Percentiles rank a stretch among this genome's conserved stretches.
phyloP scores from a whole-genome alignment of 2,329 filamentous ascomycete species.

The Diplodia mutila region DNA sequence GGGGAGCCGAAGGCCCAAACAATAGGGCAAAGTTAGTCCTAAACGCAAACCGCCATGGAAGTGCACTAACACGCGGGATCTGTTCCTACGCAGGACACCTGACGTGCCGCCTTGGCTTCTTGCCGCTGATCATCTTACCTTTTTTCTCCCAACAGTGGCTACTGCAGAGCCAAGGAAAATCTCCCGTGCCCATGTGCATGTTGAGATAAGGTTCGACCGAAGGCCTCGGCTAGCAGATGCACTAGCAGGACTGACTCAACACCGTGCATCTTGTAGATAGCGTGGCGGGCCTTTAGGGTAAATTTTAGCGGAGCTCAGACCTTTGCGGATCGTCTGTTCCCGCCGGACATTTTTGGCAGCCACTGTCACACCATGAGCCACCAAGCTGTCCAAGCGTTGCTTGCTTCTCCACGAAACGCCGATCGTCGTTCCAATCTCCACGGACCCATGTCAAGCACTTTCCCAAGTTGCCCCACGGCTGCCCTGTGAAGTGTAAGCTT shows the following conservation, averaged over 20 bases:
- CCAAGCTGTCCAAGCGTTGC: background rate
- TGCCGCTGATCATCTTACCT: background rate
- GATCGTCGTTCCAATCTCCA: background rate
- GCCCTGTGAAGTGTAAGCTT: background rate
- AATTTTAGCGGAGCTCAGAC: background rate
- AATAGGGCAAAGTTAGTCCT: background rate
- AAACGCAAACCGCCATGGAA: background rate
- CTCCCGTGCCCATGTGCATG: background rate
- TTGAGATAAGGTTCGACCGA: background rate
- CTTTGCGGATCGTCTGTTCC: background rate
- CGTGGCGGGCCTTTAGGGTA: too few relatives aligned
- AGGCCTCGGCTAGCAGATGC: background rate
- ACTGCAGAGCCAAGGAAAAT: background rate
- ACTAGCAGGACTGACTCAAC: background rate
- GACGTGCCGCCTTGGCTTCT: background rate
- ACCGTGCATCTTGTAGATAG: background rate
- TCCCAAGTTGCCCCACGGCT: too few relatives aligned
- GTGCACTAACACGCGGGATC: background rate
- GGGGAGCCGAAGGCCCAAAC: conserved; percentile 12
- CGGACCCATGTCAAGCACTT: background rate
- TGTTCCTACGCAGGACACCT: background rate
- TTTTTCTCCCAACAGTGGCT: background rate
- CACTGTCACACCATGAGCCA: background rate
- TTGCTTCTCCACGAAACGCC: background rate
- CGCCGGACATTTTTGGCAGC: background rate